Evolutionary conservation across 306 rosid species (phyloP).

Genomic region (Cotoneaster glaucophyllus): DNA sequence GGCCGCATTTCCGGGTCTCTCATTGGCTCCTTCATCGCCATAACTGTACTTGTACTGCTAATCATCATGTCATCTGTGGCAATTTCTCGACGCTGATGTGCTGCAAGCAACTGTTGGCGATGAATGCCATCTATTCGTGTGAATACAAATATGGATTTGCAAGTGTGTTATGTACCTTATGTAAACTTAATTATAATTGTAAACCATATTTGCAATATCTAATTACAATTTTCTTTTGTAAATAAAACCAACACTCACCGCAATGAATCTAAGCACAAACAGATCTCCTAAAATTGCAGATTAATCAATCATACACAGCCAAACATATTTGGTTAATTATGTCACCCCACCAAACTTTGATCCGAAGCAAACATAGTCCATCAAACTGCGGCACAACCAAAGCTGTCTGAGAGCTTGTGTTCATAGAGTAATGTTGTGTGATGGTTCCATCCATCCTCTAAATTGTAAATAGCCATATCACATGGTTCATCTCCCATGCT

Average conservation of each 20-base stretch:
- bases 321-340: background rate
- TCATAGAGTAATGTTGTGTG: background rate
- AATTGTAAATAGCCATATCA: background rate
- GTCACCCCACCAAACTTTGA: no score
- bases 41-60: conserved; percentile 26
- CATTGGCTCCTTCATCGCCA: conserved; percentile 43
- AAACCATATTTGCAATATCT: background rate
- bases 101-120: background rate
- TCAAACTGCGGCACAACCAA: background rate
- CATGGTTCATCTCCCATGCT: background rate
- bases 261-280: background rate
- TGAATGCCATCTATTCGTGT: background rate
- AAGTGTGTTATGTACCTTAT: background rate
- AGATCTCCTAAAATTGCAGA: background rate
- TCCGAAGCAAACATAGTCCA: background rate
- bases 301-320: background rate
- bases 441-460: background rate
- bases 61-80: conserved; percentile 33
- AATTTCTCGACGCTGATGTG: conserved; percentile 31
- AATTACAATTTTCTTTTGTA: background rate
- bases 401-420: background rate
- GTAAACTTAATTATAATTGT: background rate
- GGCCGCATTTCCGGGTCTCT: conserved; percentile 40
- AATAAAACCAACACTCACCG: background rate
- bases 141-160: background rate